Evolutionary conservation across 2,329 filamentous ascomycete genomes (phyloP).

Genomic region (Botrytis medusae): DNA sequence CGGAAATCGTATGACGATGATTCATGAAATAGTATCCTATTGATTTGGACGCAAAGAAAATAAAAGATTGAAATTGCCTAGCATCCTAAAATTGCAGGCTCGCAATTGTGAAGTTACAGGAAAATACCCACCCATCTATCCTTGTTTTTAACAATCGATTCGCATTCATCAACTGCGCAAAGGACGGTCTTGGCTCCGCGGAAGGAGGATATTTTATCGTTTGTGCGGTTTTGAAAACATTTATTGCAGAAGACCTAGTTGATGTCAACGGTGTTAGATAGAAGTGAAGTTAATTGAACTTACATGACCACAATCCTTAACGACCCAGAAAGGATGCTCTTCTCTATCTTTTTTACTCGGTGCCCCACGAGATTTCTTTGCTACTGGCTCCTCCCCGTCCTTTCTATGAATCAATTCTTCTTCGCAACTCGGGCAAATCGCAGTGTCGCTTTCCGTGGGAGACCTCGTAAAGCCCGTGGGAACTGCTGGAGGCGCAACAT

Average conservation of each 20-base stretch:
- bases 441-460: slow-evolving; percentile 67
- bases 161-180: slow-evolving; percentile 59
- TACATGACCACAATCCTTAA: slow-evolving; percentile 92
- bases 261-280: slow-evolving; percentile 30
- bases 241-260: slow-evolving; percentile 61
- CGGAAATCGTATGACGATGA: neutral
- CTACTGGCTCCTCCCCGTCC: slow-evolving; percentile 38
- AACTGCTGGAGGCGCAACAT: slow-evolving; percentile 49
- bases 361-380: slow-evolving; percentile 48
- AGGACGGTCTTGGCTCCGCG: slow-evolving; percentile 29
- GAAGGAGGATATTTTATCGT: slow-evolving; percentile 5
- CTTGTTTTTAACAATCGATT: slow-evolving; percentile 54
- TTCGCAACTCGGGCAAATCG: slow-evolving; percentile 84
- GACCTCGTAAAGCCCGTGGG: slow-evolving; percentile 78
- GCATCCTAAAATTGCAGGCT: neutral
- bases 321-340: slow-evolving; percentile 88
- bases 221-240: slow-evolving; percentile 56
- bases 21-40: neutral
- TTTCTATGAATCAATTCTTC: slow-evolving; percentile 75
- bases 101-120: slow-evolving; percentile 29
- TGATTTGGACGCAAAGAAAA: neutral
- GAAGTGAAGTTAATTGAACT: slow-evolving; percentile 39
- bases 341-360: slow-evolving; percentile 50
- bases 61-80: neutral
- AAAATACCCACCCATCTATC: slow-evolving; percentile 63